phyloP scores from a whole-genome alignment of 345 rosid genomes.

The Boechera stricta region DNA sequence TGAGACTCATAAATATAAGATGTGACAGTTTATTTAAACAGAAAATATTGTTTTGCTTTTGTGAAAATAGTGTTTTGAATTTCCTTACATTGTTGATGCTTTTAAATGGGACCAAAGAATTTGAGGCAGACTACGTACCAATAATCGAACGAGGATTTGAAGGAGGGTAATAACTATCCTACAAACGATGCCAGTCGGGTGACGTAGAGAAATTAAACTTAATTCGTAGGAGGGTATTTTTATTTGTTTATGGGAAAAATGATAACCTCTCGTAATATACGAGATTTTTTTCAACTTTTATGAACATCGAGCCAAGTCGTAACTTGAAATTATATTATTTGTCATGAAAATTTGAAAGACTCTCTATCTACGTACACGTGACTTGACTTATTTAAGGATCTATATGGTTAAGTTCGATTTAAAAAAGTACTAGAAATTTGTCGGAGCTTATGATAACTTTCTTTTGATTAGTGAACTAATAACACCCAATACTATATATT shows the following conservation, averaged over 20 bases:
- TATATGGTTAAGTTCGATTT: neutral
- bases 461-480: neutral
- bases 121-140: neutral
- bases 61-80: neutral
- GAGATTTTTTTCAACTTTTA: neutral
- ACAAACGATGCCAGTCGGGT: neutral
- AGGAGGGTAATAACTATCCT: no score
- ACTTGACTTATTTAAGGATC: constrained; percentile 26
- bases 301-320: constrained; percentile 3
- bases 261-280: constrained; percentile 1
- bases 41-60: neutral
- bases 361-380: constrained; percentile 11
- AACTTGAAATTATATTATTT: constrained; percentile 19
- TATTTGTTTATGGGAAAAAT: neutral
- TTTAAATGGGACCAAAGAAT: neutral
- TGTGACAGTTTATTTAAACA: neutral
- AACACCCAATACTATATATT: neutral
- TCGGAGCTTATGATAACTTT: neutral
- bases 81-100: neutral
- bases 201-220: neutral
- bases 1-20: neutral
- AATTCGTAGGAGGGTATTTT: neutral
- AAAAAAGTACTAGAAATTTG: neutral
- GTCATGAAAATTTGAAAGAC: neutral
- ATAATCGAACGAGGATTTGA: no score